These are phyloP conservation scores for Chlorociboria aeruginascens DNA, from an alignment of 495 filamentous ascomycete genomes.

Conservation along the genomic window DNA sequence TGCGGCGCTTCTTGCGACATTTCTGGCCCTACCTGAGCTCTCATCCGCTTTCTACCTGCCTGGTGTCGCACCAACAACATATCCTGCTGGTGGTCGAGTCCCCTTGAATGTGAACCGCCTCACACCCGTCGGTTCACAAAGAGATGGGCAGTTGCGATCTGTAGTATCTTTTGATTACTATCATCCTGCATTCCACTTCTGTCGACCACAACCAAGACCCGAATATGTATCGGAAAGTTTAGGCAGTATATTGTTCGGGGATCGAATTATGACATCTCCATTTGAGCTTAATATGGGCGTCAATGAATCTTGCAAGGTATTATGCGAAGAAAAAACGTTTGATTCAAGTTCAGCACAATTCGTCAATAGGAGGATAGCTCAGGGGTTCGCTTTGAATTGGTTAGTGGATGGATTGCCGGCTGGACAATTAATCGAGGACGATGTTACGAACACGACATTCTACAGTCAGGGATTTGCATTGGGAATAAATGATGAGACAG, in stretches of 20 bases:
- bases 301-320: conserved; percentile 75
- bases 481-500: conserved; percentile 46
- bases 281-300: conserved; percentile 74
- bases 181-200: conserved; percentile 75
- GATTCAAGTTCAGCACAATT: conserved; percentile 59
- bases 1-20: conserved; percentile 31
- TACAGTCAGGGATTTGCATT: conserved; percentile 84
- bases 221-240: conserved; percentile 73
- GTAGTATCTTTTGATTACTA: conserved; percentile 95
- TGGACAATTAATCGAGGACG: conserved; percentile 63
- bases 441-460: conserved; percentile 59
- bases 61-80: conserved; percentile 89
- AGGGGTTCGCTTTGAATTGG: conserved; percentile 89
- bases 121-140: conserved; percentile 64
- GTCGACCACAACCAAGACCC: conserved; percentile 61
- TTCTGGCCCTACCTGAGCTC: conserved; percentile 37
- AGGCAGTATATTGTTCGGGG: conserved; percentile 92
- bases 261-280: conserved; percentile 85
- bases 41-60: conserved; percentile 86
- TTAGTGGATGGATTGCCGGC: conserved; percentile 88
- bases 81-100: conserved; percentile 62
- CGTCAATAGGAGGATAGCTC: conserved; percentile 66
- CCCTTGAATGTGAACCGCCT: conserved; percentile 86
- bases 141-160: conserved; percentile 72
- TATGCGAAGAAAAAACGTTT: conserved; percentile 57